phyloP scores from a whole-genome alignment of 768 basidiomycete genomes.

The Boletus subparvulus region DNA sequence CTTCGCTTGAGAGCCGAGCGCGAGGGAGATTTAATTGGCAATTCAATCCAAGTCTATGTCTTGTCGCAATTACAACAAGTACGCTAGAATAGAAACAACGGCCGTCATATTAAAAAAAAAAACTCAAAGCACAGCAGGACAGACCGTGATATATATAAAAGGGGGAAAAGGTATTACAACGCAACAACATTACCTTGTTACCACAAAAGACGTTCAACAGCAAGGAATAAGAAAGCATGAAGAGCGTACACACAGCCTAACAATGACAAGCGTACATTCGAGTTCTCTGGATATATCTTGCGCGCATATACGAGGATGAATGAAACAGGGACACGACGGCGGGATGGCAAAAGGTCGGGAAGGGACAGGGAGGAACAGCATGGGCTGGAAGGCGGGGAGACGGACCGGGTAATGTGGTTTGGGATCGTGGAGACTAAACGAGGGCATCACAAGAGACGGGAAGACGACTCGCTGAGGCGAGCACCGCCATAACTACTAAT shows the following conservation, averaged over 20 bases:
- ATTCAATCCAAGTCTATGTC: background rate
- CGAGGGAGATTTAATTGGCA: background rate
- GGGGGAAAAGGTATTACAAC: background rate
- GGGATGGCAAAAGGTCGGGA: background rate
- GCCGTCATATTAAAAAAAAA: background rate
- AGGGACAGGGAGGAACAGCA: background rate
- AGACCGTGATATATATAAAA: background rate
- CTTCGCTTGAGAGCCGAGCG: no score
- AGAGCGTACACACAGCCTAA: slow-evolving; percentile 16
- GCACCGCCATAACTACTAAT: background rate
- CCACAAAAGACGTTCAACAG: slow-evolving; percentile 5
- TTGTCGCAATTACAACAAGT: slow-evolving; percentile 13
- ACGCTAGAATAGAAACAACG: slow-evolving; percentile 7
- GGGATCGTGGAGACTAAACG: background rate
- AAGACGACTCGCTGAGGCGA: background rate
- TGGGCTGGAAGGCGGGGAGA: background rate
- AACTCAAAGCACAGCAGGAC: slow-evolving; percentile 1
- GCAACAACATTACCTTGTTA: slow-evolving; percentile 3
- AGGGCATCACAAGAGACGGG: background rate
- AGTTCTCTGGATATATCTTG: slow-evolving; percentile 11
- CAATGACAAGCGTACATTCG: slow-evolving; percentile 21
- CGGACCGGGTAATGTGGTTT: background rate
- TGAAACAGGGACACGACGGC: background rate
- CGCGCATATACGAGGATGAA: slow-evolving; percentile 3
- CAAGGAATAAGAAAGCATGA: slow-evolving; percentile 5